Percentiles rank a stretch among this genome's conserved stretches.
These are phyloP conservation scores for Knufia fluminis DNA, from an alignment of 2,329 filamentous ascomycete genomes.

Conservation along the genomic window DNA sequence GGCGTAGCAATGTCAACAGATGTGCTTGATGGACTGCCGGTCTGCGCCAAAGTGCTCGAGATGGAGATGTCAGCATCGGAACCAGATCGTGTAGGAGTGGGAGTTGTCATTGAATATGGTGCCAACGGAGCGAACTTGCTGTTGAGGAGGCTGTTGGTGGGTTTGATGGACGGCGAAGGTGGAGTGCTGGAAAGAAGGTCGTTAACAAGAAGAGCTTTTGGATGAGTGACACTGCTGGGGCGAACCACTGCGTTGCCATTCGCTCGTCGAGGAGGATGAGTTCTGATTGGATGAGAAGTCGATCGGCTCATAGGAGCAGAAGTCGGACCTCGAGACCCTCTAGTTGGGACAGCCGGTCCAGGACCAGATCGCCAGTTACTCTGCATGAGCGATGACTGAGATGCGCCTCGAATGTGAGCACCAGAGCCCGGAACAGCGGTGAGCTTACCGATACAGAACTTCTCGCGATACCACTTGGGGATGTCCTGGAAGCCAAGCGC, in stretches of 20 bases:
- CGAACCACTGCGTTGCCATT: not conserved
- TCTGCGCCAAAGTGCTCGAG: not conserved
- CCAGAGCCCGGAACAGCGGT: slow-evolving; percentile 13
- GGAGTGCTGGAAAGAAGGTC: not conserved
- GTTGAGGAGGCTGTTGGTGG: not conserved
- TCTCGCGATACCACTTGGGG: slow-evolving; percentile 50
- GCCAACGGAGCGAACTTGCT: slow-evolving; percentile 1
- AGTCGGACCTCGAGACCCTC: not conserved
- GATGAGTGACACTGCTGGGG: not conserved
- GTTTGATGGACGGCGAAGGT: not conserved
- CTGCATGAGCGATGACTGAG: not conserved
- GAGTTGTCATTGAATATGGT: not conserved
- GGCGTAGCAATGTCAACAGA: not conserved
- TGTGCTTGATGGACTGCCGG: not conserved
- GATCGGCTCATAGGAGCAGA: not conserved
- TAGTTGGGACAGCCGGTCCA: not conserved
- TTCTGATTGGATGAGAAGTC: not conserved
- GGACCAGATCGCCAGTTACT: not conserved
- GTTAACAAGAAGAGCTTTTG: not conserved
- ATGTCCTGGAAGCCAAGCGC: slow-evolving; percentile 56
- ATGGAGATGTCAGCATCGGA: not conserved
- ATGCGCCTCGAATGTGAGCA: not conserved
- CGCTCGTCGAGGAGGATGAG: not conserved
- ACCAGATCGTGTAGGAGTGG: not conserved
- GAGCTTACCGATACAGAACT: slow-evolving; percentile 28